Conservation (phyloP, 2,329 filamentous ascomycete species). For the Fusarium incarnatum region DNA sequence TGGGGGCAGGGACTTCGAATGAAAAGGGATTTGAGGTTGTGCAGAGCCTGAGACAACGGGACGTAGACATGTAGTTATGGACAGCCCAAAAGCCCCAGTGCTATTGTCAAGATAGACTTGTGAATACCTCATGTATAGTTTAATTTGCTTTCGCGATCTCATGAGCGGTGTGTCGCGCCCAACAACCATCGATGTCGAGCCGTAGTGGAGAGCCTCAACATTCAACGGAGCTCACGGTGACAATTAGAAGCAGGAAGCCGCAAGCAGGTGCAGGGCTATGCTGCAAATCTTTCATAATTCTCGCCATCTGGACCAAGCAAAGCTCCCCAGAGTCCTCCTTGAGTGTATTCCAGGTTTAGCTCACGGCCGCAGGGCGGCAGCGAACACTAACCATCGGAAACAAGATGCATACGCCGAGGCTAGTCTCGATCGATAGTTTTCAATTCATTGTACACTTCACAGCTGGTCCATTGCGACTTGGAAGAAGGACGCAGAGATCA, state of each 20-base stretch:
- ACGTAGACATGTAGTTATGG: constrained; percentile 53
- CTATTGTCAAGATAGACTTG: constrained; percentile 39
- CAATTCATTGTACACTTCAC: constrained; percentile 11
- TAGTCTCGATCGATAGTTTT: constrained; percentile 24
- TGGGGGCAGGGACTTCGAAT: constrained; percentile 45
- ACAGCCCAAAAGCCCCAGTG: constrained; percentile 48
- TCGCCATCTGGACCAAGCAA: constrained; percentile 49
- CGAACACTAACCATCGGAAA: constrained; percentile 28
- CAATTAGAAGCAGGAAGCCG: constrained; percentile 49
- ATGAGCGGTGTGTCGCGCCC: constrained; percentile 31
- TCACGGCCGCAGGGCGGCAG: constrained; percentile 37
- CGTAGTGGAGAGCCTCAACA: constrained; percentile 29
- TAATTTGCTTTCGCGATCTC: constrained; percentile 23
- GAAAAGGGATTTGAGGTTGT: constrained; percentile 50
- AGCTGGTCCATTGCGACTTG: constrained; percentile 10
- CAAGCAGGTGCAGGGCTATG: constrained; percentile 42
- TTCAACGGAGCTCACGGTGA: constrained; percentile 35
- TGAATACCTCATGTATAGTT: constrained; percentile 28
- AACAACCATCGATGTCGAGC: constrained; percentile 20
- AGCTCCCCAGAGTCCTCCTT: constrained; percentile 29
- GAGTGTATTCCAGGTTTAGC: constrained; percentile 37
- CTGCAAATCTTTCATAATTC: constrained; percentile 33
- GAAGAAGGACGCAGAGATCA: constrained; percentile 26
- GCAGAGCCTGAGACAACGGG: constrained; percentile 59
- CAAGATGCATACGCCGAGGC: constrained; percentile 26